Base-by-base conservation (phyloP, 768 basidiomycete species). In the Naematelia aurantialba region DNA sequence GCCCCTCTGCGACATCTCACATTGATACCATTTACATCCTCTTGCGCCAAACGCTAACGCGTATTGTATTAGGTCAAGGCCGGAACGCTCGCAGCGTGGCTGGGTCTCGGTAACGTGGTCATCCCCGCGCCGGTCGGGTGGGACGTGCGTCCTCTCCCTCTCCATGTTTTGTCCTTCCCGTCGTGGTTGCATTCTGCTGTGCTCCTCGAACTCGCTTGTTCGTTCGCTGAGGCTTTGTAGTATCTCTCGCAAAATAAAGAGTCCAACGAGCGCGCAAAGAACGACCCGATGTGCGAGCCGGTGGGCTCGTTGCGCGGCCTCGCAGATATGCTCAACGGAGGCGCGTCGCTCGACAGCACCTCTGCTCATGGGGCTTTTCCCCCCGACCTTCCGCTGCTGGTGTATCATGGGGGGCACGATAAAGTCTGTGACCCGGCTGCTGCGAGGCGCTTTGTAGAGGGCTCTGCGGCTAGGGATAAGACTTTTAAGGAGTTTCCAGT, bases 331-430 rank as follows among this genome's bases (percentile, higher is more conserved):
- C 48, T 74, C 25, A 61, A 67, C 21, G 67, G 66, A 10, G 72
- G 72, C 1, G 55, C 53, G 14, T n/a, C 52, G 10, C 60, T 74
- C 1, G 66, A 67, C 47, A 45, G 50, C 4, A 31, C 53, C 0
- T 49, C 47, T 14, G 52, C 58, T 1, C 67, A 67, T 66, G 48
- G 58, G 5, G 19, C 57, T 25, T 74, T 62, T 62, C 72, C 72
- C 1, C 59, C 62, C 26, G 52, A 54, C n/a, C 31, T 74, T 22
- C 67, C 67, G 2, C 21, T 74, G 27, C 47, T 74, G 55, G 42
- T 74, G 25, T 70, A 69, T 54, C 72, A 74, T 50, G 72, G 72
- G 14, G 60, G 55, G 2, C 67, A 63, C 13, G 72, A 74, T 57
- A 49, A 44, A 24, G 66, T 74, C 22, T 71, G 69, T 46, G 61